Conservation (phyloP, 75 land plant species). For the Azolla pinnata region DNA sequence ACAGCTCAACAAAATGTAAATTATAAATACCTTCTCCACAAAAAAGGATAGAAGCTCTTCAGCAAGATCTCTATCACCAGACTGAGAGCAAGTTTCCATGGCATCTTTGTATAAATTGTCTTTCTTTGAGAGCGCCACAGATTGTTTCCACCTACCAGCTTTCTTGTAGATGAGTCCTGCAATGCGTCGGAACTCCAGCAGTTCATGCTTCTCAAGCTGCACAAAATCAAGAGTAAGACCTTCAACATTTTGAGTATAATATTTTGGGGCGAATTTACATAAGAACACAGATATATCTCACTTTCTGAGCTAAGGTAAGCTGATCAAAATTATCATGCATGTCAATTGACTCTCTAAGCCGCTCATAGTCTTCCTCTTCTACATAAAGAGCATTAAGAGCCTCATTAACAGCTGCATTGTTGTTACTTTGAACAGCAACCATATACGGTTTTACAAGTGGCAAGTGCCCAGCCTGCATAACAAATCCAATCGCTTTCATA, state of each 20-base stretch:
- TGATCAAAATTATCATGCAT: conserved; percentile 96
- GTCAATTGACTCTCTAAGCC: conserved; percentile 90
- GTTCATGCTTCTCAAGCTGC: conserved; percentile 99
- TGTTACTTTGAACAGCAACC: conserved; percentile 95
- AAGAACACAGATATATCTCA: conserved; percentile 13
- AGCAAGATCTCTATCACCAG: conserved; percentile 92
- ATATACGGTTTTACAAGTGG: conserved; percentile 93
- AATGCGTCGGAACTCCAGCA: conserved; percentile 88
- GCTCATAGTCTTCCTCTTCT: conserved; percentile 93
- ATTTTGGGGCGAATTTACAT: no score
- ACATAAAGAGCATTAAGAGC: conserved; percentile 87
- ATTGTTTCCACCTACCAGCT: conserved; percentile 95
- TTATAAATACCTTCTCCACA: conserved; percentile 93
- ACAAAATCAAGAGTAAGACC: no score
- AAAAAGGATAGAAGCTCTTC: conserved; percentile 93
- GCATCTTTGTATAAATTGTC: conserved; percentile 96
- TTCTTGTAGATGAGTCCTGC: conserved; percentile 97
- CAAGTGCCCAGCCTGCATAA: conserved; percentile 77
- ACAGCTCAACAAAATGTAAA: no score
- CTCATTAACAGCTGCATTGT: conserved; percentile 89
- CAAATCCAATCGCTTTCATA: no score
- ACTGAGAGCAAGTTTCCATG: conserved; percentile 93
- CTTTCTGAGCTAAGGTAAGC: conserved; percentile 95
- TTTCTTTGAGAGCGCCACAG: conserved; percentile 93
- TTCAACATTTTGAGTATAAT: no score